Base-by-base conservation (phyloP, 768 basidiomycete species). In the Boletus reticulatus region DNA sequence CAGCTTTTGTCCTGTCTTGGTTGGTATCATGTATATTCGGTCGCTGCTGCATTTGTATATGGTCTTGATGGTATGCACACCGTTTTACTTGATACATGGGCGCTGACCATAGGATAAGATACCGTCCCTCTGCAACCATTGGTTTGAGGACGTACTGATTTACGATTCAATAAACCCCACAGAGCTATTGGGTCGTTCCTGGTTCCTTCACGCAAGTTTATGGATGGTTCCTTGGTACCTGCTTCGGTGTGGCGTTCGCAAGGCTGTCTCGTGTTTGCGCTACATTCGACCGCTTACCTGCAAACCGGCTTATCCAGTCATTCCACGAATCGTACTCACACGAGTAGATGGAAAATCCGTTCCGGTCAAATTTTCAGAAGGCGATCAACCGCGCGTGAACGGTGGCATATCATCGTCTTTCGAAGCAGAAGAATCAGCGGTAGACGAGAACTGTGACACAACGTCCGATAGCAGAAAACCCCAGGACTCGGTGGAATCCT, bases 21-120 rank as follows among this genome's bases (percentile, higher is more conserved):
- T 38, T 16, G 47, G 52, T 17, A 7, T 66, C 43, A 9, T 31
- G 17, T 65, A 66, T 39, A 22, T 55, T 32, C 54, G 51, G 13
- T 65, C 64, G 1, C 12, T 65, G 6, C 12, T 66, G 11, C 50
- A 65, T 50, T 19, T 60, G n/a, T 66, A 65, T 31, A 66, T 66
- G 53, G 13, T 65, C 29, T 50, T 66, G 55, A 66, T 66, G 63
- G 63, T 65, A 45, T 19, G 64, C 27, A 14, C 19, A 3, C 37
- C 4, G 3, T 6, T 17, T 45, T 19, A 3, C 29, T 16, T 19
- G 5, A 14, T 14, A 36, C 24, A 34, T 2, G 29, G 14, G 36
- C 7, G 24, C 47, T 62, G 37, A 66, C 22, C 10, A 9, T n/a
- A 27, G 14, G 42, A 51, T 37, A 10, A 65, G 63, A 66, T 65